Conservation (phyloP, 2,329 filamentous ascomycete species). For the Herpomyces periplanetae region DNA sequence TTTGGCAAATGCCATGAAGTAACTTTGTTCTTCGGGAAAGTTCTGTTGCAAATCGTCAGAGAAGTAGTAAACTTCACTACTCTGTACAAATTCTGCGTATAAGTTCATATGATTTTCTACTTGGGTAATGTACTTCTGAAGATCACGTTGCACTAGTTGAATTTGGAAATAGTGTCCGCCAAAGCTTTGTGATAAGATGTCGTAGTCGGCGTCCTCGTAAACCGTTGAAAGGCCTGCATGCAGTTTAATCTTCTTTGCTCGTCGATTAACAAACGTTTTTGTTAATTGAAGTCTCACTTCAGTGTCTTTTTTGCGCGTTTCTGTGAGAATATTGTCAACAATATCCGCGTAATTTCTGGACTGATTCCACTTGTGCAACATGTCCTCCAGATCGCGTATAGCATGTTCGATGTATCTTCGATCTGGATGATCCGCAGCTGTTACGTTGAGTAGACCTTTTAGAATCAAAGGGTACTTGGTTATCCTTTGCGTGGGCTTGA, state of each 20-base stretch:
- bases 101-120: conserved; percentile 38
- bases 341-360: conserved; percentile 78
- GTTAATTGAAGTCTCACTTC: conserved; percentile 50
- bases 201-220: conserved; percentile 44
- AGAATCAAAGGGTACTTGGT: conserved; percentile 73
- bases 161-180: conserved; percentile 66
- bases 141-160: conserved; percentile 63
- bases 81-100: conserved; percentile 37
- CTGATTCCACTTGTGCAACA: conserved; percentile 40
- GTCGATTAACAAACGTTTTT: conserved; percentile 59
- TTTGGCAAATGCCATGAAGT: conserved; percentile 67
- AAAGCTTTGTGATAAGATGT: conserved; percentile 44
- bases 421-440: conserved; percentile 48
- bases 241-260: conserved; percentile 45
- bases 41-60: conserved; percentile 26
- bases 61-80: conserved; percentile 47
- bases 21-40: conserved; percentile 55
- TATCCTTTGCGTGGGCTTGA: conserved; percentile 81
- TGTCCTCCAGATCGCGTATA: conserved; percentile 22
- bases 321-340: conserved; percentile 44
- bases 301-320: conserved; percentile 49
- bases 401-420: conserved; percentile 26
- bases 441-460: conserved; percentile 34
- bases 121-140: conserved; percentile 66
- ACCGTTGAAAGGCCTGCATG: conserved; percentile 21